Evolutionary conservation across 495 filamentous ascomycete genomes (phyloP), one percentile per base, ranked within the genome.

Genomic region (Hypoxylon intermedium): DNA sequence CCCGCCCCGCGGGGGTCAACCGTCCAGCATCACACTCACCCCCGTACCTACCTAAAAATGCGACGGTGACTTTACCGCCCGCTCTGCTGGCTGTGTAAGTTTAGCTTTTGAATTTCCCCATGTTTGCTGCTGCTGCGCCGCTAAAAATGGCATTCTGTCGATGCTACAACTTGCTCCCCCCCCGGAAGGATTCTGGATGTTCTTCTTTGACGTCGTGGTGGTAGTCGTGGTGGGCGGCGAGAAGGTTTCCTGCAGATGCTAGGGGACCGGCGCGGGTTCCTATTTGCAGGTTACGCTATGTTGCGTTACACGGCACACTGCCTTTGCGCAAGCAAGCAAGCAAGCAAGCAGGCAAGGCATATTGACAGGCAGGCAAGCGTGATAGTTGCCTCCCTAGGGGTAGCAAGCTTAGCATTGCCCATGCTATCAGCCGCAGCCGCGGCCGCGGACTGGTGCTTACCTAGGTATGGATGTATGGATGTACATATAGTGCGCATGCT

Each of bases 351-450:
- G n/a, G n/a, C n/a, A n/a, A n/a, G n/a, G n/a, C n/a, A n/a, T n/a
- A n/a, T n/a, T n/a, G n/a, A n/a, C n/a, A n/a, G n/a, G n/a, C n/a
- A n/a, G n/a, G n/a, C n/a, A n/a, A n/a, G n/a, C n/a, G n/a, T n/a
- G n/a, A n/a, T n/a, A n/a, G n/a, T n/a, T n/a, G n/a, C n/a, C n/a
- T n/a, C n/a, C n/a, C n/a, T 23, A 21, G 30, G 26, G 40, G 28
- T 45, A 23, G 30, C n/a, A n/a, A n/a, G n/a, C 41, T 13, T 40
- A 50, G 51, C 34, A 42, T 26, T n/a, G 52, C 16, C 6, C 40
- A 58, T 57, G 60, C 47, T 36, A 47, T 63, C 60, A 63, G 60
- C 60, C 60, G 60, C 60, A 63, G 16, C 38, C 51, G 45, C 51
- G 44, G 53, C 53, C 41, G 24, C 46, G 60, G 46, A 15, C 60